These are phyloP conservation scores for Tuber borchii DNA, from an alignment of 495 filamentous ascomycete genomes.

Conservation along the genomic window DNA sequence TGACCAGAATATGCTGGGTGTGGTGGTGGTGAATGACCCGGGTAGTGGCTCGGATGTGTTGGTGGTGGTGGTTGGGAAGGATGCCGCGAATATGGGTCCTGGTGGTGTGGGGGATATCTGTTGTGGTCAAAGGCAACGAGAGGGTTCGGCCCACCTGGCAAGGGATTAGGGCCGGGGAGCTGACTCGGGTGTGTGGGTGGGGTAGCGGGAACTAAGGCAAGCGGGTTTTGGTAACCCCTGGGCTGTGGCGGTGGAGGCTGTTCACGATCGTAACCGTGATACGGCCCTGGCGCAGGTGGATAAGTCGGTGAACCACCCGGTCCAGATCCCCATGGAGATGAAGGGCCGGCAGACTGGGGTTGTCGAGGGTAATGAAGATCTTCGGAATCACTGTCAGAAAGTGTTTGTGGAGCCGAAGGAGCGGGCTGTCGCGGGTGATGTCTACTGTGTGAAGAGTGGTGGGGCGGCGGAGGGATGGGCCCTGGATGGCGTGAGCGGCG, in stretches of 20 bases:
- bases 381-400: conserved; percentile 40
- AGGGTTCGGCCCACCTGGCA: conserved; percentile 25
- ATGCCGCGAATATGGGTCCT: conserved; percentile 7
- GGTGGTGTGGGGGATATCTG: neutral
- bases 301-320: conserved; percentile 21
- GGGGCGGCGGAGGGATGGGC: conserved; percentile 17
- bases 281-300: conserved; percentile 28
- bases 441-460: conserved; percentile 21
- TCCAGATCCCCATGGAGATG: conserved; percentile 30
- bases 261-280: conserved; percentile 23
- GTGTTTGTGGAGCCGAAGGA: conserved; percentile 35
- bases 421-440: conserved; percentile 29
- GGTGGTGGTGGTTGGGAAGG: conserved; percentile 3
- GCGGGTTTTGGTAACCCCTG: conserved; percentile 33
- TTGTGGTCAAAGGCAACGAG: conserved; percentile 34
- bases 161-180: conserved; percentile 23
- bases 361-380: conserved; percentile 35
- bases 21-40: neutral
- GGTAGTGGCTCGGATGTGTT: conserved; percentile 1
- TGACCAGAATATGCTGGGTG: conserved; percentile 5
- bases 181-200: conserved; percentile 27
- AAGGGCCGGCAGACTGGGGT: conserved; percentile 20
- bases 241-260: conserved; percentile 13
- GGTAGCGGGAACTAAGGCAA: conserved; percentile 35
- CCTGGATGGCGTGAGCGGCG: conserved; percentile 23